Conservation (phyloP, 2,329 filamentous ascomycete genomes). For the Cercospora zeae-maydis region DNA sequence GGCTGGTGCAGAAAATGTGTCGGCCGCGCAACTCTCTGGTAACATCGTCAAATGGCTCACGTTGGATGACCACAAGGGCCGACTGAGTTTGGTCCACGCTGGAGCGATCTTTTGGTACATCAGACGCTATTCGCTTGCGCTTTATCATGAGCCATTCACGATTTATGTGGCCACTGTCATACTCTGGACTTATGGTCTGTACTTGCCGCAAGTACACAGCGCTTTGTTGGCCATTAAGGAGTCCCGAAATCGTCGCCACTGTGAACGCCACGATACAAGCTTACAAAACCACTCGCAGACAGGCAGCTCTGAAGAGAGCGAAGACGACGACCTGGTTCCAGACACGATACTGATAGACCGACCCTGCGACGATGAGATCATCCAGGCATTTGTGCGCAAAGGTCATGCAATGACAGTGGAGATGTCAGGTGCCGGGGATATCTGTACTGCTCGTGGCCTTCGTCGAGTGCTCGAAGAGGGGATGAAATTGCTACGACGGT, state of each 20-base stretch:
- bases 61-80: slow-evolving; percentile 19
- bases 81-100: slow-evolving; percentile 17
- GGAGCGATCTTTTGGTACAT: slow-evolving; percentile 20
- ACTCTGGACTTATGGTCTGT: slow-evolving; percentile 18
- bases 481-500: slow-evolving; percentile 22
- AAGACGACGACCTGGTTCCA: slow-evolving; percentile 18
- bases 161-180: slow-evolving; percentile 15
- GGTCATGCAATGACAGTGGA: slow-evolving; percentile 23
- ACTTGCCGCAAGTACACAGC: slow-evolving; percentile 13
- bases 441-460: slow-evolving; percentile 12
- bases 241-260: background rate
- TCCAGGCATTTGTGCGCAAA: slow-evolving; percentile 23
- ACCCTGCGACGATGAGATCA: slow-evolving; percentile 26
- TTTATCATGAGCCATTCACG: slow-evolving; percentile 16
- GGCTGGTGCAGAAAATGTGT: background rate
- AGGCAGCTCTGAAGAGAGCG: slow-evolving; percentile 6
- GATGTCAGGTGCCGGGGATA: slow-evolving; percentile 23
- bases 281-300: background rate
- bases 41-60: slow-evolving; percentile 17
- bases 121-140: slow-evolving; percentile 15
- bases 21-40: slow-evolving; percentile 12
- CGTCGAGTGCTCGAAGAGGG: slow-evolving; percentile 19
- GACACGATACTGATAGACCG: slow-evolving; percentile 25
- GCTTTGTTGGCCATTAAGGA: slow-evolving; percentile 7
- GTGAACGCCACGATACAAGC: background rate